These are phyloP conservation scores for Aspergillus awamori DNA, from an alignment of 2,329 filamentous ascomycete species.

Conservation along the genomic window DNA sequence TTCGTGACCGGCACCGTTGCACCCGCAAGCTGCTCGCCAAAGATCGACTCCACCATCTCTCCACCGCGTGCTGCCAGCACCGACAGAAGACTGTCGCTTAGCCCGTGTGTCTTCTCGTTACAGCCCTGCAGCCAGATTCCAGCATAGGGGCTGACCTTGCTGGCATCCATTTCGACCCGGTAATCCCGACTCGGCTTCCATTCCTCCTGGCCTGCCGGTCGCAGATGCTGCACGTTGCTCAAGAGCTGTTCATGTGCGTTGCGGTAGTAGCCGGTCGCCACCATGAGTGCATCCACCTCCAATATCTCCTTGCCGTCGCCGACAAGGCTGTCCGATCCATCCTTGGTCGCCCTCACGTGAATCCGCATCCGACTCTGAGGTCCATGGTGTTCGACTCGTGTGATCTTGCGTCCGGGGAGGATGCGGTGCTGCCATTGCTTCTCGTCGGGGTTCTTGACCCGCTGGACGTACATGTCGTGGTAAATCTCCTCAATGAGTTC, in stretches of 20 bases:
- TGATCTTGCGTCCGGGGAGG: slow-evolving; percentile 68
- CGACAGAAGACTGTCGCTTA: slow-evolving; percentile 81
- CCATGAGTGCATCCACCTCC: slow-evolving; percentile 78
- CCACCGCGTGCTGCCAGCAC: slow-evolving; percentile 75
- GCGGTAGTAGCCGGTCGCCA: slow-evolving; percentile 83
- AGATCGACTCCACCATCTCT: slow-evolving; percentile 77
- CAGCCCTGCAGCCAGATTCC: slow-evolving; percentile 94
- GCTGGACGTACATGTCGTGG: slow-evolving; percentile 83
- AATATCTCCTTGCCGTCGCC: slow-evolving; percentile 59
- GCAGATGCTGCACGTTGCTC: slow-evolving; percentile 64
- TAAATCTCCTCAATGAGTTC: slow-evolving; percentile 87
- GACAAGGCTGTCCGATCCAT: slow-evolving; percentile 36
- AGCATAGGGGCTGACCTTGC: slow-evolving; percentile 69
- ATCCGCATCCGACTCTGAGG: slow-evolving; percentile 59
- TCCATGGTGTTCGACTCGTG: slow-evolving; percentile 59
- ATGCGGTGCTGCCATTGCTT: slow-evolving; percentile 81
- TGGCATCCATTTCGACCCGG: slow-evolving; percentile 69
- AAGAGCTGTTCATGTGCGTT: slow-evolving; percentile 79
- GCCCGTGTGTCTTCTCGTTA: slow-evolving; percentile 86
- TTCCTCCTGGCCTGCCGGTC: slow-evolving; percentile 60
- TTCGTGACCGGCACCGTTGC: slow-evolving; percentile 37
- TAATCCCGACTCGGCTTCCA: slow-evolving; percentile 79
- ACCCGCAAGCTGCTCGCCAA: slow-evolving; percentile 51
- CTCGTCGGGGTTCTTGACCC: slow-evolving; percentile 70
- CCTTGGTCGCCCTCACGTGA: slow-evolving; percentile 56